phyloP scores from a whole-genome alignment of 345 rosid species.

The thale cress (Arabidopsis thaliana) region DNA sequence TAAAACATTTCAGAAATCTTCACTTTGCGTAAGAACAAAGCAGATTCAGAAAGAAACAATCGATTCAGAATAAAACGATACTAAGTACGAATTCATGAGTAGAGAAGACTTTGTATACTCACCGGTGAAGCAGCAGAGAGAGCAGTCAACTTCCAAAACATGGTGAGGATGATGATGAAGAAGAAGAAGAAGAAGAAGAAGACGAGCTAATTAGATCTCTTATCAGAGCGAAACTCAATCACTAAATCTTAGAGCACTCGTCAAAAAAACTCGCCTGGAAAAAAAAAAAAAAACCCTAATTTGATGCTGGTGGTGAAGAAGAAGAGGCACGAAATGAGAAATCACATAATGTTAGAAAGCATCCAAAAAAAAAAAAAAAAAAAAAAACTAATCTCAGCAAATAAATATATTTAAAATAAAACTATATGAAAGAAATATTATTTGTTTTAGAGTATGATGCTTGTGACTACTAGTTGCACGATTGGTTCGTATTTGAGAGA shows the following conservation, averaged over 20 bases:
- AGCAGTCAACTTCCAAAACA: slow-evolving; percentile 97
- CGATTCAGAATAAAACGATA: slow-evolving; percentile 8
- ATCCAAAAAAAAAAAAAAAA: slow-evolving; percentile 5
- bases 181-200: slow-evolving; percentile 12
- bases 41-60: slow-evolving; percentile 2
- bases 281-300: slow-evolving; percentile 41
- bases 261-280: slow-evolving; percentile 5
- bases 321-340: slow-evolving; percentile 39
- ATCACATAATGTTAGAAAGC: slow-evolving; percentile 43
- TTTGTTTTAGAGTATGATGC: not conserved
- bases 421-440: not conserved
- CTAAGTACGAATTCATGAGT: slow-evolving; percentile 22
- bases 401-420: not conserved
- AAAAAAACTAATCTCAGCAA: slow-evolving; percentile 24
- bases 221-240: slow-evolving; percentile 12
- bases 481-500: too few relatives aligned
- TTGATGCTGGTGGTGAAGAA: slow-evolving; percentile 37
- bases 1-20: slow-evolving; percentile 13
- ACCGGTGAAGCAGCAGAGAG: slow-evolving; percentile 96
- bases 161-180: slow-evolving; percentile 44
- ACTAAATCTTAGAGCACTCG: slow-evolving; percentile 29
- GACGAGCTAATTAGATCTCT: slow-evolving; percentile 53
- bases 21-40: slow-evolving; percentile 5
- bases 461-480: slow-evolving; percentile 3
- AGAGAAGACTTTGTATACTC: slow-evolving; percentile 44